Conservation (phyloP, 805 yeast genomes). For the Candida chauliodis region DNA sequence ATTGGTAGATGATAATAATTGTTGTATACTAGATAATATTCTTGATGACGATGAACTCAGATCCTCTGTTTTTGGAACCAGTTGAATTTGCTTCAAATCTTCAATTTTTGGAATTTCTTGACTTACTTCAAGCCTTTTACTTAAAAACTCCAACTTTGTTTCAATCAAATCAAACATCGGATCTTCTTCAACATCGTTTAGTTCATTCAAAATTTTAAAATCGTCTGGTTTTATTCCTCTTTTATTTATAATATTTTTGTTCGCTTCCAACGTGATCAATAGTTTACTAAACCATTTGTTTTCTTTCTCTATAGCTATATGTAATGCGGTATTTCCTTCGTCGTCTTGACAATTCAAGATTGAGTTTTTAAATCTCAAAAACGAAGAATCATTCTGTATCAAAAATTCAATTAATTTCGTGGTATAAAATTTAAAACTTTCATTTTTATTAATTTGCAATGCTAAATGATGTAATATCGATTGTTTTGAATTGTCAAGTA, state of each 20-base stretch:
- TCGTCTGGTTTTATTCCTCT: conserved; percentile 85
- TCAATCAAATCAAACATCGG: conserved; percentile 32
- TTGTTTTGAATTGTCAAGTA: conserved; percentile 59
- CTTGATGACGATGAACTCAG: conserved; percentile 22
- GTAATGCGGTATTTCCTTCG: conserved; percentile 38
- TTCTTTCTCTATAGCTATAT: conserved; percentile 39
- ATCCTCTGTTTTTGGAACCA: conserved; percentile 6
- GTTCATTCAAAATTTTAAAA: conserved; percentile 64
- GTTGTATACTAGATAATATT: conserved; percentile 38
- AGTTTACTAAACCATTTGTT: conserved; percentile 35
- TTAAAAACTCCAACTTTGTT: conserved; percentile 32
- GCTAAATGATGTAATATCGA: conserved; percentile 87
- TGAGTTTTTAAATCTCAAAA: conserved; percentile 17
- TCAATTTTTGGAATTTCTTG: conserved; percentile 12
- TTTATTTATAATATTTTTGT: conserved; percentile 71
- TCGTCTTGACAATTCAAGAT: conserved; percentile 33
- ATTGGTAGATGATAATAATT: conserved; percentile 33
- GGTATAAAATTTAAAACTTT: conserved; percentile 33
- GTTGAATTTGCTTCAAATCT: conserved; percentile 7
- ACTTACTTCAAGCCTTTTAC: conserved; percentile 20
- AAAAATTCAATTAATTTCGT: conserved; percentile 33
- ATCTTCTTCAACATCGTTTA: conserved; percentile 17
- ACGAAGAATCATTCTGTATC: conserved; percentile 17
- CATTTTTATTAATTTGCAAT: conserved; percentile 30
- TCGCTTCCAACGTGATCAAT: conserved; percentile 33